Evolutionary conservation across 1,139 yeast genomes (phyloP), one percentile per base, ranked within the genome.

Genomic region (Taphrina flavorubra): DNA sequence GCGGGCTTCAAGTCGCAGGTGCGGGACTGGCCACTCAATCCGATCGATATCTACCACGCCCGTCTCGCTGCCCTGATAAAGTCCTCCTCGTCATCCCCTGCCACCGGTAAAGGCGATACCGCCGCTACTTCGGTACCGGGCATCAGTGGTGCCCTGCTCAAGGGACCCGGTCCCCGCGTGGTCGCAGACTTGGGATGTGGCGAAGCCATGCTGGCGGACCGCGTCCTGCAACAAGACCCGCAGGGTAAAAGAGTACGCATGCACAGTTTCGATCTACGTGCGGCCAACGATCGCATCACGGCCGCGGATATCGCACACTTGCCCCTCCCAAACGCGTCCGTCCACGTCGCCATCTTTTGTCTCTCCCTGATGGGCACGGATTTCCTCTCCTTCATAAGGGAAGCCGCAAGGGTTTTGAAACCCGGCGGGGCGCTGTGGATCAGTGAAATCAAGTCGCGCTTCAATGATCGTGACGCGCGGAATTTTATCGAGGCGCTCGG

Each of bases 101-200:
- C 31, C 31, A 25, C 31, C 1, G 4, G 31, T 25, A 25, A 25
- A 4, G 1, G 1, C 4, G 31, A 25, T 4, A 25, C 31, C 25
- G 25, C 25, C 4, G 25, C 25, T 25, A 25, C 25, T 25, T 25
- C 25, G 25, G 25, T 25, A 25, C 31, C 31, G 1, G 31, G 31
- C 31, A 25, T 25, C 31, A 25, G 31, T 4, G 1, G 31, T 25
- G 31, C 31, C 31, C 31, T 25, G 31, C 31, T 25, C 31, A 71
- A 73, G 47, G 76, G 75, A 39, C 79, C 80, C 20, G 80, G 79
- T 53, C 66, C 59, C 11, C 40, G 34, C n/a, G 56, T 63, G 37
- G 84, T 94, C 68, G 97, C 98, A 0, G 99, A 94, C 79, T 92
- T 94, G 97, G 99, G 99, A 13, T 94, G 99, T 78, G 99, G 99